Conservation (phyloP, 1,139 yeast species). For the Pichia sp. region DNA sequence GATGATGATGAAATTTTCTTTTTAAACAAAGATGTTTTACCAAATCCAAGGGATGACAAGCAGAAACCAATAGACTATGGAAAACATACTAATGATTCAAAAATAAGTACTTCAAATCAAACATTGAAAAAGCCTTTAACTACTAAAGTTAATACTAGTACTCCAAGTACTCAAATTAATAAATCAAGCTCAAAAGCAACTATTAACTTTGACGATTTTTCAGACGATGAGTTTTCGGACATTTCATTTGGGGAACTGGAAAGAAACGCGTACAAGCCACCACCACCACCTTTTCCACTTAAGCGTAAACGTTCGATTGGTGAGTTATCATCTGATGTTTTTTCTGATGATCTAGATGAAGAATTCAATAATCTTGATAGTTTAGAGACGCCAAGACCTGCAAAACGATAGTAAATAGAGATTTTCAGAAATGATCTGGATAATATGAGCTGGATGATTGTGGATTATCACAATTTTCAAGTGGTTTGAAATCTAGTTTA, state of each 20-base stretch:
- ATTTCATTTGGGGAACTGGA: constrained; percentile 10
- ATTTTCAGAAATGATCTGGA: no score
- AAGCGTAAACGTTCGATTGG: constrained; percentile 1
- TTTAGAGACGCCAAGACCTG: background rate
- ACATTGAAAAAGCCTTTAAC: background rate
- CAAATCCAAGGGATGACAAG: background rate
- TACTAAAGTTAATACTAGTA: background rate
- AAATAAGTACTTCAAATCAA: no score
- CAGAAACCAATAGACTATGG: no score
- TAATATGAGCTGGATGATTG: background rate
- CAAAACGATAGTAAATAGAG: background rate
- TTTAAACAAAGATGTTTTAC: background rate
- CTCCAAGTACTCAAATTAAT: background rate
- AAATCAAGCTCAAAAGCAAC: background rate
- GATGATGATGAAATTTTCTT: background rate
- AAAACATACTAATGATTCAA: background rate
- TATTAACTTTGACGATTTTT: constrained; percentile 1
- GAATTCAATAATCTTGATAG: constrained; percentile 1
- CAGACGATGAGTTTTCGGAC: constrained; percentile 11
- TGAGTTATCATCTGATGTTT: constrained; percentile 10
- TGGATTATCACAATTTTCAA: background rate
- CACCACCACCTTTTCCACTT: background rate
- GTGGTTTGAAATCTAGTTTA: background rate
- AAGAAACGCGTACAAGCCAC: background rate
- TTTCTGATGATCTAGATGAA: constrained; percentile 14